Evolutionary conservation across 1,139 yeast genomes (phyloP).

Genomic region (Kurtzmaniella quercitrusa): DNA sequence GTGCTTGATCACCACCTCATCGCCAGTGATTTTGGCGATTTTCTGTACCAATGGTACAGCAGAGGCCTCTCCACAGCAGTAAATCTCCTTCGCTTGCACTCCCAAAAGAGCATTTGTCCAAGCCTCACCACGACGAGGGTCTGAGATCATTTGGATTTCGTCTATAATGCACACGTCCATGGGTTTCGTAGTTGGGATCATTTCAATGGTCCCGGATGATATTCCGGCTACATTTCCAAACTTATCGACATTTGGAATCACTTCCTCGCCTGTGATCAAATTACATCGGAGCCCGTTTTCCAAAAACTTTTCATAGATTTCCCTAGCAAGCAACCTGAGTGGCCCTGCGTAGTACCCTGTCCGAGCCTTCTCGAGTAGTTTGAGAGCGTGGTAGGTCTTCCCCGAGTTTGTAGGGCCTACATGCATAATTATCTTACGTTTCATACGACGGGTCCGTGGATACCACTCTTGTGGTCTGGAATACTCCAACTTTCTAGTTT

Average conservation of each 20-base stretch:
- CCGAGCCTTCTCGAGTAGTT: constrained; percentile 59
- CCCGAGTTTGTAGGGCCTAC: constrained; percentile 98
- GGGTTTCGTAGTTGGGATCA: constrained; percentile 65
- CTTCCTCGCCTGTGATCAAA: constrained; percentile 90
- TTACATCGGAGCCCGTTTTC: constrained; percentile 67
- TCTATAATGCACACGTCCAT: constrained; percentile 90
- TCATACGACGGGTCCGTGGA: constrained; percentile 79
- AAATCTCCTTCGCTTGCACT: constrained; percentile 79
- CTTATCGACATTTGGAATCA: constrained; percentile 63
- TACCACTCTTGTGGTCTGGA: constrained; percentile 82
- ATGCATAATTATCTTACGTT: constrained; percentile 78
- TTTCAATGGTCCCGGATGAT: constrained; percentile 89
- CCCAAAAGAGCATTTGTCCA: constrained; percentile 95
- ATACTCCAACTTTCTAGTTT: constrained; percentile 35
- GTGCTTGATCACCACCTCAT: constrained; percentile 59
- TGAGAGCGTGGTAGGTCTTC: constrained; percentile 82
- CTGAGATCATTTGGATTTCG: constrained; percentile 94
- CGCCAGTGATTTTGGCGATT: constrained; percentile 70
- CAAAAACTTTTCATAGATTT: constrained; percentile 78
- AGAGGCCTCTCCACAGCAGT: constrained; percentile 89
- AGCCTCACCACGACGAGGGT: constrained; percentile 78
- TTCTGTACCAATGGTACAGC: constrained; percentile 62
- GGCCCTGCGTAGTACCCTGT: constrained; percentile 98
- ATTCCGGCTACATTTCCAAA: constrained; percentile 68
- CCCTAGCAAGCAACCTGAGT: constrained; percentile 81